These are phyloP conservation scores for Trichophyton mentagrophytes DNA, from an alignment of 2,329 filamentous ascomycete species.

Conservation along the genomic window DNA sequence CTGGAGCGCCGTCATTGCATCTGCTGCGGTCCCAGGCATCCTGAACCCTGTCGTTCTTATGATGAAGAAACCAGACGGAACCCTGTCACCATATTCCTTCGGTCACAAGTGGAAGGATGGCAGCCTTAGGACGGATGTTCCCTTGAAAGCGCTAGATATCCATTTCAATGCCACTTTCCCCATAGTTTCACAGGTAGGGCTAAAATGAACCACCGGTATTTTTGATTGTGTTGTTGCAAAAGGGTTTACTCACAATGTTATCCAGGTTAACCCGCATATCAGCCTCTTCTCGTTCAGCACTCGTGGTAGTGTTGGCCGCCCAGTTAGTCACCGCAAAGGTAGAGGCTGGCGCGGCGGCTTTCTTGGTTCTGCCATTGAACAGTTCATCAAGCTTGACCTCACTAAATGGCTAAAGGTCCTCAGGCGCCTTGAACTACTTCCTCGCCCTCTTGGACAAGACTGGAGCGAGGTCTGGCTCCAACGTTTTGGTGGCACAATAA, in stretches of 20 bases:
- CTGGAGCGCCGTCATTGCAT: conserved; percentile 91
- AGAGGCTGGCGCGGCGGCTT: conserved; percentile 94
- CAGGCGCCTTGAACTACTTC: conserved; percentile 79
- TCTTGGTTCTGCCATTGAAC: conserved; percentile 79
- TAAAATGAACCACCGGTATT: neutral
- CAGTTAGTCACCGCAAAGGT: conserved; percentile 84
- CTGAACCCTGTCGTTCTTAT: conserved; percentile 90
- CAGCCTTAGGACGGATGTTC: conserved; percentile 85
- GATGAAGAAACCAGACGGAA: conserved; percentile 67
- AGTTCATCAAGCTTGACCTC: conserved; percentile 90
- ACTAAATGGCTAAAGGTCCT: conserved; percentile 97
- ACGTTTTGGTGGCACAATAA: conserved; percentile 85
- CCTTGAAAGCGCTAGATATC: conserved; percentile 81
- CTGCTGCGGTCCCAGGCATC: conserved; percentile 89
- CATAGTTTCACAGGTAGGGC: conserved; percentile 53
- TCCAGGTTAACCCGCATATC: conserved; percentile 87
- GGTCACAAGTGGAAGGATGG: conserved; percentile 99
- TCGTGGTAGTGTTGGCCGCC: conserved; percentile 76
- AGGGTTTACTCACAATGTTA: neutral
- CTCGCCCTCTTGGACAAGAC: conserved; percentile 80
- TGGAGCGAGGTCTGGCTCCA: conserved; percentile 97
- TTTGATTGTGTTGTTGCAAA: neutral
- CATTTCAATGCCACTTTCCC: conserved; percentile 99
- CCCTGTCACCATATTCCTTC: conserved; percentile 79
- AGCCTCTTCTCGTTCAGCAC: conserved; percentile 98